Evolutionary conservation across 2,329 filamentous ascomycete genomes (phyloP), one percentile per base, ranked within the genome.

Genomic region (Paecilomyces variotii): DNA sequence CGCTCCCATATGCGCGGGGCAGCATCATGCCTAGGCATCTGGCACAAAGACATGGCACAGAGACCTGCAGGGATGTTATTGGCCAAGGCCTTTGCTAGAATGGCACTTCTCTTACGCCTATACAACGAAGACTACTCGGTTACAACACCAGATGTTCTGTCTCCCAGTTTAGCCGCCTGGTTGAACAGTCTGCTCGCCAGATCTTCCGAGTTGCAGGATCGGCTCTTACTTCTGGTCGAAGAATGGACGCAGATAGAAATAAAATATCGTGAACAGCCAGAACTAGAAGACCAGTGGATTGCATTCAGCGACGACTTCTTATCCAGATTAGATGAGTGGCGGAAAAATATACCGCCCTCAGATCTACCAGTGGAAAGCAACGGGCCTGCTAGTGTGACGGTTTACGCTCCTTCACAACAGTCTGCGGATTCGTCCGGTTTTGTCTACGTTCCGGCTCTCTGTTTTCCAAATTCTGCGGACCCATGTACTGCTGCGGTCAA

Each of bases 41-140:
- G 53, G 25, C 53, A 62, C 49, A 53, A 49, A 27, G 25, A 56
- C 4, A 53, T 63, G 14, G 34, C 55, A 54, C 30, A 60, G 25
- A 60, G 35, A 27, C 19, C 54, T 3, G 53, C 56, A 24, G 61
- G 61, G 14, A 61, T 61, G 51, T 30, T 57, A 30, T 50, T 63
- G 19, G 55, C 57, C 10, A 57, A 54, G 28, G 58, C 61, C 4
- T 63, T 63, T 50, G 56, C 61, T 9, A 53, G 61, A 12, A 63
- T 63, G 61, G 58, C 61, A 7, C 60, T 63, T 19, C 52, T 63
- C 4, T 28, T 63, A 9, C 60, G 60, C 25, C 39, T 63, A 30
- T 61, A 63, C 25, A 63, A 63, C 45, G 54, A 59, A 45, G 49
- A 61, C 4, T 60, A 58, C 45, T 57, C 60, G 7, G 61, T 63